These are phyloP conservation scores for Cucurbitaria berberidis DNA, from an alignment of 2,329 filamentous ascomycete species.

Conservation along the genomic window DNA sequence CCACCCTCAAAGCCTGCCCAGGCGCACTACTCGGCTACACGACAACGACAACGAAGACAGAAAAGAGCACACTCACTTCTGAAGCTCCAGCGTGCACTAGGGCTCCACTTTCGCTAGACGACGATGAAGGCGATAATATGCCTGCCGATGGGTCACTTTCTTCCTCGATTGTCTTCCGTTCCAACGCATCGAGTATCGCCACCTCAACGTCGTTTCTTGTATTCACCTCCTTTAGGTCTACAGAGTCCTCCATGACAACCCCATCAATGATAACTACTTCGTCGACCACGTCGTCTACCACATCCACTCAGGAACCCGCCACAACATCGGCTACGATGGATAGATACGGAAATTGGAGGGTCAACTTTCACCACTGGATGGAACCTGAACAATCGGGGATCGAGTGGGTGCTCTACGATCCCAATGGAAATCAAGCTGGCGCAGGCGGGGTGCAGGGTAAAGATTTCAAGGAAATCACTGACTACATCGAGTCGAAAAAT, in stretches of 20 bases:
- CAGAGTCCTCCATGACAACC: not conserved
- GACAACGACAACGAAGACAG: conserved; percentile 18
- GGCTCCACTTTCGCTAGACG: conserved; percentile 33
- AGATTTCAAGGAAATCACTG: not conserved
- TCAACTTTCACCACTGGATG: conserved; percentile 19
- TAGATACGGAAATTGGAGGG: conserved; percentile 16
- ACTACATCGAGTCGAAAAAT: conserved; percentile 9
- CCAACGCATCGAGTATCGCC: conserved; percentile 8
- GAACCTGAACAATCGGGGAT: conserved; percentile 9
- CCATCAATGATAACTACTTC: not conserved
- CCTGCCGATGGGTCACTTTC: conserved; percentile 8
- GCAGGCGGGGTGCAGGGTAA: not conserved
- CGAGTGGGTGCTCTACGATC: conserved; percentile 22
- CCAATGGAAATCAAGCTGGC: conserved; percentile 18
- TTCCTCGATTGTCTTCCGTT: conserved; percentile 3
- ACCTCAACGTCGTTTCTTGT: not conserved
- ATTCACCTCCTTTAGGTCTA: not conserved
- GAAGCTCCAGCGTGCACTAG: conserved; percentile 26
- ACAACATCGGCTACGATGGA: conserved; percentile 10
- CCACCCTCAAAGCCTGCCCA: conserved; percentile 23
- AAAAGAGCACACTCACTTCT: conserved; percentile 8
- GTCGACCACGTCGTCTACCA: not conserved
- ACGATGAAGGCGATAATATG: conserved; percentile 38
- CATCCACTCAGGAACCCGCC: not conserved
- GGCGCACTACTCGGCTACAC: conserved; percentile 8